Conservation (phyloP, 352 stramenopile species). For the Pythium aphanidermatum region DNA sequence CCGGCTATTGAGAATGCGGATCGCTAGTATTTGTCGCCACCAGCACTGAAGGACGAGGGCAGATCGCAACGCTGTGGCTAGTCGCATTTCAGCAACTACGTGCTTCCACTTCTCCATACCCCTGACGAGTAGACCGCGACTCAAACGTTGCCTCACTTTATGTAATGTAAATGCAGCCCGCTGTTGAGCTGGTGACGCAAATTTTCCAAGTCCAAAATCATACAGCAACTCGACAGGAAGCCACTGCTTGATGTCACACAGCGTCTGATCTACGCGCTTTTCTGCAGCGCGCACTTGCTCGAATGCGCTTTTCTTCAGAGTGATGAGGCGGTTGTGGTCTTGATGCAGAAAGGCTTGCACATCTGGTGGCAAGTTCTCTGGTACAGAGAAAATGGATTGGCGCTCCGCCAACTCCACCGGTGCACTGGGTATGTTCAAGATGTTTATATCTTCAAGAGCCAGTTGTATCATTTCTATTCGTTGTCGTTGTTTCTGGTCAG, state of each 20-base stretch:
- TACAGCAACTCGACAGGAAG: conserved; percentile 68
- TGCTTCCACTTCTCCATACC: conserved; percentile 42
- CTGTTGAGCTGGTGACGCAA: conserved; percentile 59
- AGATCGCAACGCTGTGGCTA: conserved; percentile 6
- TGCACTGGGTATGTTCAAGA: neutral
- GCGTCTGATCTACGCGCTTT: conserved; percentile 31
- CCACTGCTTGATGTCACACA: conserved; percentile 47
- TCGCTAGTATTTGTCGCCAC: conserved; percentile 43
- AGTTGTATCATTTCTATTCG: conserved; percentile 29
- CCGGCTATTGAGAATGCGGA: conserved; percentile 18
- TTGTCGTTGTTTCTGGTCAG: neutral
- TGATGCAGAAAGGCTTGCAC: conserved; percentile 3
- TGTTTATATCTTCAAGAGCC: conserved; percentile 24
- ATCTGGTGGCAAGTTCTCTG: neutral
- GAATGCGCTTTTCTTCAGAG: conserved; percentile 4
- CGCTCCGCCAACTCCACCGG: too few relatives aligned
- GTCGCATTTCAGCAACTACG: conserved; percentile 16
- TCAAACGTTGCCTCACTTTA: conserved; percentile 34
- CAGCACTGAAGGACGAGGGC: conserved; percentile 43
- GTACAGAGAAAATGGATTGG: neutral
- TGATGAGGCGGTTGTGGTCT: conserved; percentile 12
- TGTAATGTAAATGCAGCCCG: conserved; percentile 39
- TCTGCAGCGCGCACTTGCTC: conserved; percentile 21
- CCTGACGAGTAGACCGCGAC: conserved; percentile 30
- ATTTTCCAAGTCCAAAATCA: conserved; percentile 42